These are phyloP conservation scores for Saururus chinensis DNA, from an alignment of 164 flowering plant species.

Conservation along the genomic window DNA sequence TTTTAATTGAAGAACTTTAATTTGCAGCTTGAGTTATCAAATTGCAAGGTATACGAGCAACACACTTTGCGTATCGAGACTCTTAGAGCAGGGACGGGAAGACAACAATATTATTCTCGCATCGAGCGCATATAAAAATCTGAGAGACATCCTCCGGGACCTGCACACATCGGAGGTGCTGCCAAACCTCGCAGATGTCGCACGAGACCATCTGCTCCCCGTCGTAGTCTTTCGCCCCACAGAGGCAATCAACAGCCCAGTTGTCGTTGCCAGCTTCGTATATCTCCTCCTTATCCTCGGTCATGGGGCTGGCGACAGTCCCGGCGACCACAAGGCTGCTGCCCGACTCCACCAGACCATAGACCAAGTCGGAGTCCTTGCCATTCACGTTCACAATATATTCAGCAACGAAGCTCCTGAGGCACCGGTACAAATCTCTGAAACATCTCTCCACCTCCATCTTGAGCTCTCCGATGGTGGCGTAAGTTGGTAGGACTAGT, in stretches of 20 bases:
- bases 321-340: constrained; percentile 40
- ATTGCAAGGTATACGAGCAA: too few relatives aligned
- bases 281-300: constrained; percentile 8
- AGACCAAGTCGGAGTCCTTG: constrained; percentile 31
- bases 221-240: constrained; percentile 77
- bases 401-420: constrained; percentile 33
- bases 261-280: constrained; percentile 16
- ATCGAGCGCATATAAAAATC: constrained; percentile 60
- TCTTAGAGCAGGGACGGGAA: constrained; percentile 42
- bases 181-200: constrained; percentile 85
- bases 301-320: constrained; percentile 5
- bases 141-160: constrained; percentile 52
- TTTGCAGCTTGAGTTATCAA: too few relatives aligned
- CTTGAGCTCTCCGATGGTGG: constrained; percentile 53
- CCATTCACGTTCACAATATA: constrained; percentile 19
- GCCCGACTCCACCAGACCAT: constrained; percentile 27
- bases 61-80: too few relatives aligned
- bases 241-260: constrained; percentile 48
- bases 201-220: constrained; percentile 79
- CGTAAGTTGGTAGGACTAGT: constrained; percentile 29
- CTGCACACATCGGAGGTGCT: constrained; percentile 64
- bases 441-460: constrained; percentile 47
- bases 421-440: constrained; percentile 56
- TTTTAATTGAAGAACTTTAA: too few relatives aligned
- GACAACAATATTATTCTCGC: constrained; percentile 55